These are phyloP conservation scores for Claviceps sp. DNA, from an alignment of 2,329 filamentous ascomycete genomes.

Conservation along the genomic window DNA sequence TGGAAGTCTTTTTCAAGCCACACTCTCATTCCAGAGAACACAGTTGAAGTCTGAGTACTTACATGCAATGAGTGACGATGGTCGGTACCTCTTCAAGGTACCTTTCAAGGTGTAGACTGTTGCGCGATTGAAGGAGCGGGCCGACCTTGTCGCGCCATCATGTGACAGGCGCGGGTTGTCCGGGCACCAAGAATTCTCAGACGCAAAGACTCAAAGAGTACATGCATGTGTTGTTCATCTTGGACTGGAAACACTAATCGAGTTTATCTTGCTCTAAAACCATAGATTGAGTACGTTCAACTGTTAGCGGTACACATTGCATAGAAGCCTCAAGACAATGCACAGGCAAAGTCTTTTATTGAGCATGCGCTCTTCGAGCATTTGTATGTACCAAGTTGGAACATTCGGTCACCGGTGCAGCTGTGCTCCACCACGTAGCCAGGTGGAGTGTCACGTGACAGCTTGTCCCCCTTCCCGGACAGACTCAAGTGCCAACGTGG, in stretches of 20 bases:
- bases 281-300: too few species aligned
- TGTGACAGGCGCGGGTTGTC: neutral
- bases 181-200: too few species aligned
- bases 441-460: conserved; percentile 22
- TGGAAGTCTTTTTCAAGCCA: neutral
- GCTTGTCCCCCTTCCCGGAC: conserved; percentile 17
- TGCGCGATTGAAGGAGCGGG: neutral
- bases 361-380: too few species aligned
- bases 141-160: conserved; percentile 2
- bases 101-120: neutral
- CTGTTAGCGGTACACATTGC: too few species aligned
- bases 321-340: too few species aligned
- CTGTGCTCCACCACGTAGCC: neutral
- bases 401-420: too few species aligned
- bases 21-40: neutral
- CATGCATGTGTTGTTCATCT: too few species aligned
- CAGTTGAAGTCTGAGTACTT: neutral
- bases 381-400: too few species aligned
- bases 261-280: too few species aligned
- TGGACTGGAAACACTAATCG: too few species aligned
- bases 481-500: conserved; percentile 23
- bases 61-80: neutral
- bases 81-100: neutral
- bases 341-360: too few species aligned
- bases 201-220: too few species aligned